A percentile compares a stretch with the other conserved stretches of the same genome.
Evolutionary conservation across 768 basidiomycete species (phyloP).

Genomic region (Lactarius indigo): DNA sequence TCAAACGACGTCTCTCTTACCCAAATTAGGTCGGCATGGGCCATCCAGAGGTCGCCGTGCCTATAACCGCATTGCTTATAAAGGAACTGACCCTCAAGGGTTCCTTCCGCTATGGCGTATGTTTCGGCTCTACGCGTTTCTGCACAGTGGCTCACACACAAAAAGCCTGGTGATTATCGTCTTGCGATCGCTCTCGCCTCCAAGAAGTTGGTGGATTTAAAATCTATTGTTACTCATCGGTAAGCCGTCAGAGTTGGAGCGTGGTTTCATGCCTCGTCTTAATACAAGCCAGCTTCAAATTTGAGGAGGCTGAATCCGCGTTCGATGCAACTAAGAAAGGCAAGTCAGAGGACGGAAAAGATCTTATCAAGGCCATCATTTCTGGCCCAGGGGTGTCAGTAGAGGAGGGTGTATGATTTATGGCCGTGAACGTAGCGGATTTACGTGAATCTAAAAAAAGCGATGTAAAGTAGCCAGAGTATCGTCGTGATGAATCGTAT

Average conservation of each 20-base stretch:
- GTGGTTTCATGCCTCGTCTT: neutral
- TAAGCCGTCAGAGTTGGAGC: conserved; percentile 33
- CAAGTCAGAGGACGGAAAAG: conserved; percentile 81
- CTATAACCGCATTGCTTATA: conserved; percentile 61
- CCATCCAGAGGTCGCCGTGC: conserved; percentile 66
- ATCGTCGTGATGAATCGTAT: neutral
- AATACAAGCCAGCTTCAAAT: conserved; percentile 51
- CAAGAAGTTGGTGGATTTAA: conserved; percentile 79
- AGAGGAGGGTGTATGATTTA: conserved; percentile 30
- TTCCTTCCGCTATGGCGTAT: conserved; percentile 87
- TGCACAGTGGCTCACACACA: conserved; percentile 5
- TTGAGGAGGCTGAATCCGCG: conserved; percentile 72
- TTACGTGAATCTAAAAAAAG: neutral
- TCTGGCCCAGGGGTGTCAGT: conserved; percentile 66
- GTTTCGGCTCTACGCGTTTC: conserved; percentile 26
- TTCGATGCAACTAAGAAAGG: conserved; percentile 80
- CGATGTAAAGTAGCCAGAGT: neutral
- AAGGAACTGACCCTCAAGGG: conserved; percentile 85
- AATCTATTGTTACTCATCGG: conserved; percentile 87
- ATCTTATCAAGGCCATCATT: conserved; percentile 87
- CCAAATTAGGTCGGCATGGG: conserved; percentile 80
- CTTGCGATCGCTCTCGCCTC: conserved; percentile 82
- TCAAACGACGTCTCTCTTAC: conserved; percentile 25
- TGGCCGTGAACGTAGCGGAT: neutral
- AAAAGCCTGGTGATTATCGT: conserved; percentile 78